phyloP scores from a whole-genome alignment of 2,329 filamentous ascomycete species.

The Fusarium pseudograminearum region DNA sequence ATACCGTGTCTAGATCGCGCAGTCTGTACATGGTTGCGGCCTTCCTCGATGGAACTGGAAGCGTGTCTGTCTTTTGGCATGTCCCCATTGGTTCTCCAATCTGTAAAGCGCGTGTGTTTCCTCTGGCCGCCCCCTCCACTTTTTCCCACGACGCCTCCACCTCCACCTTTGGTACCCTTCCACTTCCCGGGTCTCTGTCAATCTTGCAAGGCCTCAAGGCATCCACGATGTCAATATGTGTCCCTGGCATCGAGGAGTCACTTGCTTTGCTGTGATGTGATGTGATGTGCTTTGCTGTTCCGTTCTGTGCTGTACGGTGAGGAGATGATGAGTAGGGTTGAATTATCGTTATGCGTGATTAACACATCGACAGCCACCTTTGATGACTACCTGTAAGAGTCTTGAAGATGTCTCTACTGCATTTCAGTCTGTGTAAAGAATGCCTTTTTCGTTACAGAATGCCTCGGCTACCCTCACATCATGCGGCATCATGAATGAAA shows the following conservation, averaged over 20 bases:
- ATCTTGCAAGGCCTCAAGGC: slow-evolving; percentile 35
- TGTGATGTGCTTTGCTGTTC: slow-evolving; percentile 7
- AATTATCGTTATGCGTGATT: slow-evolving; percentile 15
- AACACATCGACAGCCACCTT: not conserved
- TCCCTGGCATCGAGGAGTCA: slow-evolving; percentile 13
- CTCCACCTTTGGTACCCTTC: slow-evolving; percentile 34
- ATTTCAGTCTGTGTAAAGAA: not conserved
- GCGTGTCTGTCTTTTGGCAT: slow-evolving; percentile 46
- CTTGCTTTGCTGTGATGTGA: not conserved
- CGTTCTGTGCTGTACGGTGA: slow-evolving; percentile 8
- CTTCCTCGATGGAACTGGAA: slow-evolving; percentile 33
- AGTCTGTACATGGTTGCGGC: slow-evolving; percentile 34
- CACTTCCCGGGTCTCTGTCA: slow-evolving; percentile 19
- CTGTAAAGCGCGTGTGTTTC: slow-evolving; percentile 40
- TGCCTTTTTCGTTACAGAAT: not conserved
- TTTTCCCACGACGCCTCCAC: slow-evolving; percentile 33
- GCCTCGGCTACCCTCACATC: not conserved
- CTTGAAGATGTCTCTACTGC: not conserved
- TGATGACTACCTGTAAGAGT: not conserved
- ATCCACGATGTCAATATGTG: slow-evolving; percentile 11
- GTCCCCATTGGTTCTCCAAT: slow-evolving; percentile 34
- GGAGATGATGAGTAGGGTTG: slow-evolving; percentile 21
- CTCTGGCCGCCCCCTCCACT: slow-evolving; percentile 31
- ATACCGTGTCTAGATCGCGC: slow-evolving; percentile 32
- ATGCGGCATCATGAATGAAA: not conserved